Evolutionary conservation across 2,329 filamentous ascomycete species (phyloP).

Genomic region (Aurifilum marmelostoma): DNA sequence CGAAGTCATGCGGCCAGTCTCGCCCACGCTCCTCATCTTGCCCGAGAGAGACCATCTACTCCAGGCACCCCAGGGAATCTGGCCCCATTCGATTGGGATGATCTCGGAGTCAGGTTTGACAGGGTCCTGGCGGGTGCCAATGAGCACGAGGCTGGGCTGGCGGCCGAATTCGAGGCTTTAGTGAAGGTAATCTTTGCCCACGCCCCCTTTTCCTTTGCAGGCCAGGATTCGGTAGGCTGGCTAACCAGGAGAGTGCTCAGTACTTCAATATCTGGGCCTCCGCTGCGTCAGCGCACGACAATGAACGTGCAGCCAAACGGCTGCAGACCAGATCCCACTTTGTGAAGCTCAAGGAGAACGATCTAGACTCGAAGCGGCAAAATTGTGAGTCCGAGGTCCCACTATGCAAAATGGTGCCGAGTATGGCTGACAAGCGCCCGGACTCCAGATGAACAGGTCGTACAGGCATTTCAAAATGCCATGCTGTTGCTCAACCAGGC

Average conservation of each 20-base stretch:
- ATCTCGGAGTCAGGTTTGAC: slow-evolving; percentile 73
- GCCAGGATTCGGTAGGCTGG: background rate
- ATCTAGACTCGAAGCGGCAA: slow-evolving; percentile 72
- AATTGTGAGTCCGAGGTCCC: slow-evolving; percentile 67
- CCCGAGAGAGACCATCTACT: slow-evolving; percentile 37
- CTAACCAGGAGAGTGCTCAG: slow-evolving; percentile 46
- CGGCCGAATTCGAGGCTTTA: slow-evolving; percentile 69
- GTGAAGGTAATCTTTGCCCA: slow-evolving; percentile 56
- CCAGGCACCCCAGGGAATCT: slow-evolving; percentile 56
- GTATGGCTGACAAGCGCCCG: slow-evolving; percentile 32
- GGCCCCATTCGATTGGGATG: slow-evolving; percentile 72
- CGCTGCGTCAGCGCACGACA: slow-evolving; percentile 72
- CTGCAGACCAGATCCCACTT: slow-evolving; percentile 78
- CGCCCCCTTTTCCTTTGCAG: background rate
- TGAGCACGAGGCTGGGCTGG: slow-evolving; percentile 64
- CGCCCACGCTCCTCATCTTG: slow-evolving; percentile 62
- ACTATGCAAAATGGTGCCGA: background rate
- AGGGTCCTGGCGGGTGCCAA: slow-evolving; percentile 66
- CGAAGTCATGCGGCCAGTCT: slow-evolving; percentile 33
- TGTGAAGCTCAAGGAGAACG: slow-evolving; percentile 74
- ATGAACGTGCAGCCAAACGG: slow-evolving; percentile 76
- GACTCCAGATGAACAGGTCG: slow-evolving; percentile 56
- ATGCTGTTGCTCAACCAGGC: slow-evolving; percentile 54
- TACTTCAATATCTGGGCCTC: slow-evolving; percentile 81
- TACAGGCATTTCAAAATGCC: slow-evolving; percentile 65